Evolutionary conservation across 345 rosid genomes (phyloP).

Genomic region (Atalantia buxifolia): DNA sequence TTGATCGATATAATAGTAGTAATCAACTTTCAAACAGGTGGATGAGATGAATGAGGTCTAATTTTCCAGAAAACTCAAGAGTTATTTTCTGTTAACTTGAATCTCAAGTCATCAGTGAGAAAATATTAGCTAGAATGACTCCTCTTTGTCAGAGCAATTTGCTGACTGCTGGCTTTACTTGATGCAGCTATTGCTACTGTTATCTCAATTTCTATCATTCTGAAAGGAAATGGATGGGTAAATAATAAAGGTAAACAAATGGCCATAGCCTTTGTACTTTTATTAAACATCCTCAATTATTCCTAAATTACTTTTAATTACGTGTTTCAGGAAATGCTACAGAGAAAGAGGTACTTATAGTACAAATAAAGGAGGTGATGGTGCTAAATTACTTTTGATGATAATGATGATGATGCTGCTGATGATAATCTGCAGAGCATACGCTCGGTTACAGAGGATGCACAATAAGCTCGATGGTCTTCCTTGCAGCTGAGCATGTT

Average conservation of each 20-base stretch:
- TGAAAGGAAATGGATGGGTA: constrained; percentile 12
- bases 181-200: constrained; percentile 30
- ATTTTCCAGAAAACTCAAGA: not conserved
- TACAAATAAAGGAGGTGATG: not conserved
- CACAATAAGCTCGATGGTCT: too few relatives aligned
- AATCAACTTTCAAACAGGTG: not conserved
- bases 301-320: not conserved
- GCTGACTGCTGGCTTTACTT: not conserved
- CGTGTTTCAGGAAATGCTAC: not conserved
- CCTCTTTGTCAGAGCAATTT: not conserved
- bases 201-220: constrained; percentile 16
- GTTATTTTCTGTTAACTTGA: not conserved
- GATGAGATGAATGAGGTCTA: not conserved
- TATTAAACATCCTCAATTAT: not conserved
- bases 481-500: too few relatives aligned
- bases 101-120: not conserved
- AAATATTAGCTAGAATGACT: not conserved
- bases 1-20: not conserved
- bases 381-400: too few relatives aligned
- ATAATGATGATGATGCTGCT: too few relatives aligned
- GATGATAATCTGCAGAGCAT: too few relatives aligned
- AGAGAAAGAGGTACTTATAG: not conserved
- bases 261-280: not conserved
- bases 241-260: constrained; percentile 16
- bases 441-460: too few relatives aligned